Base-by-base conservation (phyloP, 1,284 basidiomycete genomes). In the Melampsora americana region DNA sequence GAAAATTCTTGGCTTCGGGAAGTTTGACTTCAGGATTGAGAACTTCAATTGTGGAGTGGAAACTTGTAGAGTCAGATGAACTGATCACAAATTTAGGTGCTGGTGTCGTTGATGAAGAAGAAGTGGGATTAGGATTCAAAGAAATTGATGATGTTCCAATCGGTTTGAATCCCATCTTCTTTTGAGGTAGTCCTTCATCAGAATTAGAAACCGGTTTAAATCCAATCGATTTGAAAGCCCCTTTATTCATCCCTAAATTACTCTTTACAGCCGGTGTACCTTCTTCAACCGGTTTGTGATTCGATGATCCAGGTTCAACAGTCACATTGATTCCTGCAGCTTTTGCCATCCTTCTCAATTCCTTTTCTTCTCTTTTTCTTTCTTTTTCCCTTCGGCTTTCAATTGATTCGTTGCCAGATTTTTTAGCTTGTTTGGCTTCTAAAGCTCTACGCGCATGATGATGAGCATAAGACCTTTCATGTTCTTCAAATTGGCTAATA, bases 401-500 rank as follows among this genome's bases (percentile, higher is more conserved):
- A 18, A 48, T 35, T 16, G 73, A 76, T n/a, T 28, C 35, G 5
- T 67, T 67, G 5, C 32, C 67, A 11, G 60, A 26, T 64, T 65
- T 68, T 16, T 66, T 35, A 7, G 66, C 59, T 65, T 76, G 53
- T 65, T 76, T 76, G 20, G 73, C 66, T 39, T 76, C 73, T 32
- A 76, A 20, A 6, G 73, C 73, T 46, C 73, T 56, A 46, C 30
- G 59, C 4, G 73, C 73, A 69, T 76, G 73, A 44, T 69, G 73
- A 62, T 76, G 73, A 9, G 73, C 73, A 68, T 76, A 76, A 14
- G 73, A 76, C 26, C 73, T 59, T 76, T 76, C 73, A 69, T 76
- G 73, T n/a, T 76, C 73, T 35, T 76, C 73, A 69, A 76, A 76
- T 46, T 76, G 73, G 53, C 42, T 69, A 18, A 76, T 76, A 32